Evolutionary conservation across 306 rosid genomes (phyloP).

Genomic region (Pterocarpus santalinus): DNA sequence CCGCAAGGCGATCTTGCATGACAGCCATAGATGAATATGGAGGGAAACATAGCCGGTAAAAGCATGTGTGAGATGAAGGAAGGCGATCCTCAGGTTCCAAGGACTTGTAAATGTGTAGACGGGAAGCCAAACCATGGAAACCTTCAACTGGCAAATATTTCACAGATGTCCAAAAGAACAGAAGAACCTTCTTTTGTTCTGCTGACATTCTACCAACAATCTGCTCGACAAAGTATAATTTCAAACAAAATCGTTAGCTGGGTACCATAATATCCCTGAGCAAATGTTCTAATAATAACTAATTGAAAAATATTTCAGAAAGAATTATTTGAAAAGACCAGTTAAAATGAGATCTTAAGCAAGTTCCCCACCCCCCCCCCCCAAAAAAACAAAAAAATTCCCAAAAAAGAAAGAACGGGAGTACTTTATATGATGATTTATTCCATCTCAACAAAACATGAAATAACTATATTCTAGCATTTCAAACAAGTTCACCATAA

Average conservation of each 20-base stretch:
- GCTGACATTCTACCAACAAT: constrained; percentile 76
- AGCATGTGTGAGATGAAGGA: constrained; percentile 93
- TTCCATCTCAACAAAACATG: constrained; percentile 2
- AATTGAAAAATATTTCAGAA: background rate
- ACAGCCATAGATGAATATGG: constrained; percentile 63
- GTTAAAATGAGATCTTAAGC: no score
- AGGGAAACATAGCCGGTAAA: constrained; percentile 78
- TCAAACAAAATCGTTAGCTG: constrained; percentile 20
- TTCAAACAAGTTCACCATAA: background rate
- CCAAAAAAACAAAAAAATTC: no score
- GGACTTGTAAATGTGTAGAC: constrained; percentile 69
- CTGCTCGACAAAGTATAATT: constrained; percentile 52
- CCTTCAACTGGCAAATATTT: constrained; percentile 95
- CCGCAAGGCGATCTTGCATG: constrained; percentile 68
- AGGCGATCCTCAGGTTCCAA: constrained; percentile 60
- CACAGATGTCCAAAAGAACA: constrained; percentile 92
- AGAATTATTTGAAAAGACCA: background rate
- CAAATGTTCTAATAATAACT: background rate
- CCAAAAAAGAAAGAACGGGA: no score
- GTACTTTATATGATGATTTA: background rate
- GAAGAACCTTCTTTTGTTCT: constrained; percentile 79
- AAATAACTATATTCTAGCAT: background rate
- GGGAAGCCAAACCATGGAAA: constrained; percentile 76
- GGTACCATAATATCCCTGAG: constrained; percentile 15
- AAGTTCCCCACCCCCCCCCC: no score